Percentiles rank a stretch among this genome's conserved stretches.
Conservation (phyloP, 2,329 filamentous ascomycete species). For the Fusarium newnesense region DNA sequence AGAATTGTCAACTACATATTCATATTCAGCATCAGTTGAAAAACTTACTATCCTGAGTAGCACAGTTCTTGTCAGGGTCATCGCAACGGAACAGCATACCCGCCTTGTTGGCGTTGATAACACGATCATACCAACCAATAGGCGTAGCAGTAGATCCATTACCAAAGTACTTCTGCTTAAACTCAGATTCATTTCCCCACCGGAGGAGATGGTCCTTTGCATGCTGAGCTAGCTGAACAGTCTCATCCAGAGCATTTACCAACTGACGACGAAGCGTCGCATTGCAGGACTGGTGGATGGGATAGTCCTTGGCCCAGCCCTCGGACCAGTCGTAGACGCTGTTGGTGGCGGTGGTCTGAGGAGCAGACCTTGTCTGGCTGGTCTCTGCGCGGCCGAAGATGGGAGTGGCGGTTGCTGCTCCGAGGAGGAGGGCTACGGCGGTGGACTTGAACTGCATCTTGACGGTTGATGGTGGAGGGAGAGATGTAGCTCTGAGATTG, state of each 20-base stretch:
- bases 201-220: constrained; percentile 71
- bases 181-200: constrained; percentile 65
- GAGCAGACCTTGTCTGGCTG: constrained; percentile 29
- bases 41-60: constrained; percentile 51
- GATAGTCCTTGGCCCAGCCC: constrained; percentile 50
- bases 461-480: not conserved
- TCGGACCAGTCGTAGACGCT: constrained; percentile 47
- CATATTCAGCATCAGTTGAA: no score
- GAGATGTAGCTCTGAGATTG: constrained; percentile 10
- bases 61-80: constrained; percentile 73
- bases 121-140: constrained; percentile 70
- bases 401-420: constrained; percentile 44
- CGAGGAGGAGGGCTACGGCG: constrained; percentile 39
- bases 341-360: constrained; percentile 33
- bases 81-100: constrained; percentile 74
- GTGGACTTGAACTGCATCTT: constrained; percentile 45
- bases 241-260: constrained; percentile 65
- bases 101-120: constrained; percentile 67
- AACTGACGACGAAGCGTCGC: constrained; percentile 68
- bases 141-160: constrained; percentile 65
- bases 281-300: constrained; percentile 75
- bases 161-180: constrained; percentile 75
- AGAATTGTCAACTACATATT: not conserved
- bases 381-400: constrained; percentile 42
- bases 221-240: constrained; percentile 66